phyloP scores from a whole-genome alignment of 2,329 filamentous ascomycete species.

The Myriosclerotinia curreyana region DNA sequence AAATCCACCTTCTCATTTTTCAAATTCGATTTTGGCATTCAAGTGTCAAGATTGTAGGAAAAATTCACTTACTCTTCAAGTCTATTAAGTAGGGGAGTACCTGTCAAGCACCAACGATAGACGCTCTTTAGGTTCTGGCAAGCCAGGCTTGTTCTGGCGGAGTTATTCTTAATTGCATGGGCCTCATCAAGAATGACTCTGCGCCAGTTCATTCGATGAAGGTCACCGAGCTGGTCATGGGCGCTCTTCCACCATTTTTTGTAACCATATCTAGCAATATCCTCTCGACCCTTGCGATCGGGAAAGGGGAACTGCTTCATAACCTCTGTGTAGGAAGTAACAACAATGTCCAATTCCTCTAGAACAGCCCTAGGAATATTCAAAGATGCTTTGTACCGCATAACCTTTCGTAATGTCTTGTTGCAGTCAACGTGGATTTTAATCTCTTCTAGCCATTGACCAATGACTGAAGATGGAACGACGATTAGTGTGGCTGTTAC shows the following conservation, averaged over 20 bases:
- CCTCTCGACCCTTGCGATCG: slow-evolving; percentile 87
- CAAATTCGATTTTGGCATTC: background rate
- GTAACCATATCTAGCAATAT: slow-evolving; percentile 54
- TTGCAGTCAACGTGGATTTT: slow-evolving; percentile 26
- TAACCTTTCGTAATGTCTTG: slow-evolving; percentile 28
- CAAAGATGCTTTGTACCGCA: slow-evolving; percentile 29
- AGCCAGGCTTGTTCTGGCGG: slow-evolving; percentile 43
- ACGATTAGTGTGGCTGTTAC: slow-evolving; percentile 37
- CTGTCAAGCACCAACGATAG: slow-evolving; percentile 39
- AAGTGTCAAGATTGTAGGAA: background rate
- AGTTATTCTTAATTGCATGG: slow-evolving; percentile 53
- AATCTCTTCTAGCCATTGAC: slow-evolving; percentile 38
- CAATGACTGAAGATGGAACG: slow-evolving; percentile 33
- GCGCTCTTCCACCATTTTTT: slow-evolving; percentile 41
- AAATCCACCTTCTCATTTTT: background rate
- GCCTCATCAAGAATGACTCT: slow-evolving; percentile 57
- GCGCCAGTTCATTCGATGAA: slow-evolving; percentile 46
- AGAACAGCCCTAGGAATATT: slow-evolving; percentile 24
- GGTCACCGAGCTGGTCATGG: slow-evolving; percentile 38
- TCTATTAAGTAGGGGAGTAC: slow-evolving; percentile 36
- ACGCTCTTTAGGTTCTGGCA: slow-evolving; percentile 41
- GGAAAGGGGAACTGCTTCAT: slow-evolving; percentile 74
- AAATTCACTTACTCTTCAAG: slow-evolving; percentile 34
- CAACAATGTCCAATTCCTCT: slow-evolving; percentile 33
- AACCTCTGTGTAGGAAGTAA: slow-evolving; percentile 36